These are phyloP conservation scores for Irpex sp. DNA, from an alignment of 1,284 basidiomycete species.

Conservation along the genomic window DNA sequence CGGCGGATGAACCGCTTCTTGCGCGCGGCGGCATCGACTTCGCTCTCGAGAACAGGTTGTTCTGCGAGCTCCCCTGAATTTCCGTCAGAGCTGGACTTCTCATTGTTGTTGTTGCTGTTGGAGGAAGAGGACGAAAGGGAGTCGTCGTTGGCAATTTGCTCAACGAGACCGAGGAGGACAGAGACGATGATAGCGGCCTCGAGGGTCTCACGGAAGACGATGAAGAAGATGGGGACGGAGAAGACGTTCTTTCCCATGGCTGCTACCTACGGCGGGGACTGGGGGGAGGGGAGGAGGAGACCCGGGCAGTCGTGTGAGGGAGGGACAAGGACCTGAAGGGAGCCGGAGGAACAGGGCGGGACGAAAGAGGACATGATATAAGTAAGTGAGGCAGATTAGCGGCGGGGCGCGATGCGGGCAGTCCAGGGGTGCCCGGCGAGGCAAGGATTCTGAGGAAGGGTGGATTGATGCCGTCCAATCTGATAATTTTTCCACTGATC, in stretches of 20 bases:
- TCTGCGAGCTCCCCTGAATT: constrained; percentile 6
- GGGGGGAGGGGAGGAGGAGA: constrained; percentile 13
- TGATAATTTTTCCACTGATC: constrained; percentile 18
- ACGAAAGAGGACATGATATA: neutral
- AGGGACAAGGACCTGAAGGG: neutral
- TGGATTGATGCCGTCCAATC: constrained; percentile 11
- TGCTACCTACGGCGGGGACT: constrained; percentile 11
- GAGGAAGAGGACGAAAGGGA: constrained; percentile 17
- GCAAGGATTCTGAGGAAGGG: neutral
- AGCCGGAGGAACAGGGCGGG: neutral
- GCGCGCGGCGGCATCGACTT: constrained; percentile 20
- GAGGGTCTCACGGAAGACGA: constrained; percentile 86
- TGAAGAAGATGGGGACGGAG: constrained; percentile 84
- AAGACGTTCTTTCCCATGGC: constrained; percentile 65
- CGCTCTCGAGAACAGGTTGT: constrained; percentile 20
- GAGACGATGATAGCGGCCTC: constrained; percentile 89
- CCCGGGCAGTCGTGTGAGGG: constrained; percentile 7
- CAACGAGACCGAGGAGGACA: constrained; percentile 80
- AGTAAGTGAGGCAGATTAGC: neutral
- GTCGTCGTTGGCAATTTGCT: constrained; percentile 66
- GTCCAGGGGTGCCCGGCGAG: neutral
- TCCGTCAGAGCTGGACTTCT: constrained; percentile 9
- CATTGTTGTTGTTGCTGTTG: constrained; percentile 20
- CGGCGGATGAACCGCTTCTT: constrained; percentile 48
- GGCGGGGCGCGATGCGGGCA: neutral